These are phyloP conservation scores for Globisporangium megalacanthum DNA, from an alignment of 352 stramenopile genomes.

Conservation along the genomic window DNA sequence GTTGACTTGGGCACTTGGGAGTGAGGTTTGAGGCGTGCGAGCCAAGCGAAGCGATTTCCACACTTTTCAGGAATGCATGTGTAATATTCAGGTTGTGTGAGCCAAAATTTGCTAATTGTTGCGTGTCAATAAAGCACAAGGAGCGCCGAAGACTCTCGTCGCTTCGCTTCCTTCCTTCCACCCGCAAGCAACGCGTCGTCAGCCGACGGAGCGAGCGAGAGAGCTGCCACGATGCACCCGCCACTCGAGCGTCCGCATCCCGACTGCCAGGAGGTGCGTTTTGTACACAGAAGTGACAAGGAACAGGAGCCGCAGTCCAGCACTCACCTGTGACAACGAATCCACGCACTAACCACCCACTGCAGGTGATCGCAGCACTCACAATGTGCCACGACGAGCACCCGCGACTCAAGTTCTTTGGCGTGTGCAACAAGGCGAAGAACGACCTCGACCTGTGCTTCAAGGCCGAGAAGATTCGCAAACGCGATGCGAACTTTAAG, in stretches of 20 bases:
- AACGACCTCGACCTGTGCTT: constrained; percentile 77
- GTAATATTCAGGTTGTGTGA: no score
- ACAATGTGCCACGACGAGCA: constrained; percentile 71
- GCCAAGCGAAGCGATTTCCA: no score
- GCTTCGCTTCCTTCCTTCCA: no score
- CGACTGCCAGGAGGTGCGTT: constrained; percentile 68
- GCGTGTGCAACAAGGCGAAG: constrained; percentile 67
- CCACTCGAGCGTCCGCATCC: constrained; percentile 74
- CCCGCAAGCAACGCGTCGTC: no score
- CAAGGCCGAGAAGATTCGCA: constrained; percentile 56
- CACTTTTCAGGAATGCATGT: no score
- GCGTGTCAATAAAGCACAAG: no score
- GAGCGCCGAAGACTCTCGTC: no score
- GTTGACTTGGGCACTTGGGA: background rate
- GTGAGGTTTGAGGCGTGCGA: no score
- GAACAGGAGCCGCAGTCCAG: no score
- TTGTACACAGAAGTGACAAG: background rate
- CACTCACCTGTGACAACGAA: no score
- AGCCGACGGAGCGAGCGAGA: no score
- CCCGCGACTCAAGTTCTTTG: constrained; percentile 73
- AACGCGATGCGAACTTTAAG: constrained; percentile 58
- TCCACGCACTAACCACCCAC: background rate
- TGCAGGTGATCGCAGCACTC: constrained; percentile 65
- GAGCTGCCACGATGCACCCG: constrained; percentile 52
- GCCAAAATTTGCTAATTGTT: no score